Percentiles rank a stretch among this genome's conserved stretches.
phyloP scores from a whole-genome alignment of 106 monocot species.

The Allium sativum region DNA sequence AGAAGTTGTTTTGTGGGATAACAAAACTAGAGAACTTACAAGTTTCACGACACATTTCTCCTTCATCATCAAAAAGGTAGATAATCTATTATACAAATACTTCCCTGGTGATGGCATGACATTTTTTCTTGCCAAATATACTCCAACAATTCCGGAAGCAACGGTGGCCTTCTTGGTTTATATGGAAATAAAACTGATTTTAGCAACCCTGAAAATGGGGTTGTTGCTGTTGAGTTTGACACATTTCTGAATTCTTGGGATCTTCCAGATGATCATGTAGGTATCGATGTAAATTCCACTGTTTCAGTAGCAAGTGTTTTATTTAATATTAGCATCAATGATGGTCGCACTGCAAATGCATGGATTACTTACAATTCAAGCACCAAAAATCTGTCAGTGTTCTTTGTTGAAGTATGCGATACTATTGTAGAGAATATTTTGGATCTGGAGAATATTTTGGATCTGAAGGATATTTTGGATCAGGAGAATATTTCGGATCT shows the following conservation, averaged over 20 bases:
- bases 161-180: conserved; percentile 37
- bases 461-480: no score
- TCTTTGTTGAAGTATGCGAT: no score
- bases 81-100: not conserved
- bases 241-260: conserved; percentile 41
- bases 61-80: conserved; percentile 34
- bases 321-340: conserved; percentile 27
- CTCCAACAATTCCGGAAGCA: conserved; percentile 19
- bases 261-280: conserved; percentile 34
- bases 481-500: no score
- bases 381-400: conserved; percentile 22
- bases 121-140: conserved; percentile 48
- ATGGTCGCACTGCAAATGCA: conserved; percentile 21
- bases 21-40: conserved; percentile 6
- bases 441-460: no score
- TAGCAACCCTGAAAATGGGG: not conserved
- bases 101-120: conserved; percentile 74
- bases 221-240: conserved; percentile 72
- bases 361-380: conserved; percentile 32
- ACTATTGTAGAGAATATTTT: no score
- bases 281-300: conserved; percentile 41
- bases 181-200: conserved; percentile 4
- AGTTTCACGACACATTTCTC: conserved; percentile 60
- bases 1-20: conserved; percentile 20
- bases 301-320: conserved; percentile 9